Conservation (phyloP, 441 rosid species). For the Gossypium armourianum region DNA sequence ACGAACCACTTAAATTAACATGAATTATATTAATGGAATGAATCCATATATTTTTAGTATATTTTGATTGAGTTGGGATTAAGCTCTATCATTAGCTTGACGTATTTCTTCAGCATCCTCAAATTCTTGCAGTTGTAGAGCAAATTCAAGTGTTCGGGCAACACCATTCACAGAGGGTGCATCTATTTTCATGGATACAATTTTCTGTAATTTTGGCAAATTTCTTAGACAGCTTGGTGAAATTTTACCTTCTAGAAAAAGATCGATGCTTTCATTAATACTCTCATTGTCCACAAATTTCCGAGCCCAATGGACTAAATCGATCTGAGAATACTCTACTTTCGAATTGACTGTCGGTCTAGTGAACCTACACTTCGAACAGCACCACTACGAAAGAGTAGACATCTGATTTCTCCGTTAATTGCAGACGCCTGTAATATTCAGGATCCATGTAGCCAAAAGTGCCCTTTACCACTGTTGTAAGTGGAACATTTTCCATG, state of each 20-base stretch:
- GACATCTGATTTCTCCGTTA: conserved; percentile 42
- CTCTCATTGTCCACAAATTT: conserved; percentile 17
- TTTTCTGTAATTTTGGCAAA: conserved; percentile 21
- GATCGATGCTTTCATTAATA: neutral
- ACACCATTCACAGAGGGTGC: conserved; percentile 22
- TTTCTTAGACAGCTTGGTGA: conserved; percentile 14
- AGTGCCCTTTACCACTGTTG: conserved; percentile 42
- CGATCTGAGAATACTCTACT: conserved; percentile 8
- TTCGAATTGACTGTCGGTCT: conserved; percentile 17
- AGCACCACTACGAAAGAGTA: conserved; percentile 33
- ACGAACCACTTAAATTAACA: too few relatives aligned
- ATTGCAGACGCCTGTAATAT: conserved; percentile 33
- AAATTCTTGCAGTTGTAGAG: conserved; percentile 18
- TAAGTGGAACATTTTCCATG: conserved; percentile 20
- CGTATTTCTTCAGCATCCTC: conserved; percentile 13
- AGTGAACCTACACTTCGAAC: conserved; percentile 23
- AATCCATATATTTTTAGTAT: too few relatives aligned
- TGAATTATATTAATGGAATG: too few relatives aligned
- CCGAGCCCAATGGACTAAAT: conserved; percentile 22
- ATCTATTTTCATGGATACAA: conserved; percentile 20
- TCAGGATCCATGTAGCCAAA: conserved; percentile 53
- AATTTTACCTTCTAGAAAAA: conserved; percentile 17
- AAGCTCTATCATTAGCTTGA: neutral
- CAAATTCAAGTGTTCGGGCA: conserved; percentile 18
- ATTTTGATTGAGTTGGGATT: conserved; percentile 13